These are phyloP conservation scores for Phaffia rhodozyma DNA, from an alignment of 1,284 basidiomycete genomes.

Conservation along the genomic window DNA sequence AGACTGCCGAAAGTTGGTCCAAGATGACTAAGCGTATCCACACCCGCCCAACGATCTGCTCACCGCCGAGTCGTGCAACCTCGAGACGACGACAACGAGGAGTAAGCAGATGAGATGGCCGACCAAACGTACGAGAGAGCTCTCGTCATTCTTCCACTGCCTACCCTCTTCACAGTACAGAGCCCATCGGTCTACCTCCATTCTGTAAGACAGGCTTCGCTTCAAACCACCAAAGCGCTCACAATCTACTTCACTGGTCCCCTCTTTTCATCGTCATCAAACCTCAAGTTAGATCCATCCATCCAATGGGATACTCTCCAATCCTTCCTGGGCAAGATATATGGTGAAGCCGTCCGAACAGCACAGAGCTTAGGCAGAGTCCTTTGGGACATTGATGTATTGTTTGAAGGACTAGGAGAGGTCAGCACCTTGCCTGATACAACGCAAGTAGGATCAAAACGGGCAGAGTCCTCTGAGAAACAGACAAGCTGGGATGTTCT, in stretches of 20 bases:
- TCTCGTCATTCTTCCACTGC: neutral
- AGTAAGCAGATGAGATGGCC: too few relatives aligned
- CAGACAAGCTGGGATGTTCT: slow-evolving; percentile 16
- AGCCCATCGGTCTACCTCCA: neutral
- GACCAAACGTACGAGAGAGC: too few relatives aligned
- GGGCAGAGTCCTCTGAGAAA: slow-evolving; percentile 6
- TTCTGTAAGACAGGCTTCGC: neutral
- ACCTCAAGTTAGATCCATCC: neutral
- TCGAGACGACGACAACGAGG: too few relatives aligned
- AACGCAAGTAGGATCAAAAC: slow-evolving; percentile 5
- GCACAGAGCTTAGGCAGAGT: slow-evolving; percentile 24
- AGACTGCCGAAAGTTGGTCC: too few relatives aligned
- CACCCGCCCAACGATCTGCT: too few relatives aligned
- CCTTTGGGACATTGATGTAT: slow-evolving; percentile 31
- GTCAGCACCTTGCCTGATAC: slow-evolving; percentile 19
- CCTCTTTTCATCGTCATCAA: neutral
- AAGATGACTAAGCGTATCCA: too few relatives aligned
- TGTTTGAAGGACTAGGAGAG: slow-evolving; percentile 29
- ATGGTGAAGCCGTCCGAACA: slow-evolving; percentile 32
- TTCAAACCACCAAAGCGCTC: neutral
- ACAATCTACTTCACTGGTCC: slow-evolving; percentile 5
- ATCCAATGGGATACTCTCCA: slow-evolving; percentile 27
- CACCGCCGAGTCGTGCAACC: too few relatives aligned
- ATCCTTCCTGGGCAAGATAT: slow-evolving; percentile 31
- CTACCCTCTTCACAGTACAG: neutral